These are phyloP conservation scores for Pseudoneurospora amorphoporcata DNA, from an alignment of 495 filamentous ascomycete genomes.

Conservation along the genomic window DNA sequence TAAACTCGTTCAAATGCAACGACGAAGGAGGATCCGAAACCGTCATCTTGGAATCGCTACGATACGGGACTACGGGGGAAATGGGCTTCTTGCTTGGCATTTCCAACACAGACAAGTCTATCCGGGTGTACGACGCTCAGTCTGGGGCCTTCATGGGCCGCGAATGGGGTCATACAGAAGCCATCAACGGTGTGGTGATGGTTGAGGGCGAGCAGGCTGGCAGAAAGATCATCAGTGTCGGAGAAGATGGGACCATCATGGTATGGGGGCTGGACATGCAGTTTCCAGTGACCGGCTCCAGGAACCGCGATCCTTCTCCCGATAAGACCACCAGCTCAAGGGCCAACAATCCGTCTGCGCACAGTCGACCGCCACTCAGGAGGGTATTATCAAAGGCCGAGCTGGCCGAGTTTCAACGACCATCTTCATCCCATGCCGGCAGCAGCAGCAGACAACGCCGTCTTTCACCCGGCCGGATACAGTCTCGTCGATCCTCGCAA, in stretches of 20 bases:
- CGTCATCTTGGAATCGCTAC: constrained; percentile 70
- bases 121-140: constrained; percentile 75
- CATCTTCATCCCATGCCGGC: constrained; percentile 43
- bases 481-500: constrained; percentile 23
- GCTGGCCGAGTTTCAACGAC: constrained; percentile 63
- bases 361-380: constrained; percentile 51
- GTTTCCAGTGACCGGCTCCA: constrained; percentile 21
- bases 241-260: constrained; percentile 79
- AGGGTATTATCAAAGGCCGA: constrained; percentile 68
- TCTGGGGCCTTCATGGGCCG: constrained; percentile 67
- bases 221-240: constrained; percentile 58
- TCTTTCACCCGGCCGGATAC: constrained; percentile 33
- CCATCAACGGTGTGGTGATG: constrained; percentile 73
- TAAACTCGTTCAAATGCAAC: constrained; percentile 66
- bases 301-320: constrained; percentile 37
- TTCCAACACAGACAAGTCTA: constrained; percentile 89
- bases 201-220: constrained; percentile 46
- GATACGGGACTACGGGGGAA: constrained; percentile 37
- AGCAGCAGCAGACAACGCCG: constrained; percentile 55
- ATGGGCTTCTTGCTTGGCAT: constrained; percentile 60
- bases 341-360: constrained; percentile 18
- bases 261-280: constrained; percentile 57
- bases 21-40: constrained; percentile 71
- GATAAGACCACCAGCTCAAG: constrained; percentile 39
- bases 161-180: constrained; percentile 91